A percentile compares a stretch with the other conserved stretches of the same genome.
Evolutionary conservation across 2,329 filamentous ascomycete genomes (phyloP).

Genomic region (Bisporella sp.): DNA sequence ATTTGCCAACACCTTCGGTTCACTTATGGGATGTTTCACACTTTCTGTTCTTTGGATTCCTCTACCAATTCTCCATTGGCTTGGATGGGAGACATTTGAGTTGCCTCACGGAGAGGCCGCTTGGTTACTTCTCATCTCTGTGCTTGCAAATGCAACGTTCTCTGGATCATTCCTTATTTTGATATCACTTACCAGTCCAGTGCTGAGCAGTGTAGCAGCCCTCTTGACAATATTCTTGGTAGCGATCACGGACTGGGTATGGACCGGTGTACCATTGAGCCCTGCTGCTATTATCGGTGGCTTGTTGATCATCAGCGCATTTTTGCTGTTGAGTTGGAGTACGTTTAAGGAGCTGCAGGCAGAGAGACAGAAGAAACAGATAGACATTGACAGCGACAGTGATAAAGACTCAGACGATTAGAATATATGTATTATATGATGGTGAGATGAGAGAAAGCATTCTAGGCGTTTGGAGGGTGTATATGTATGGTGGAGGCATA

Average conservation of each 20-base stretch:
- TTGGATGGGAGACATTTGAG: conserved; percentile 75
- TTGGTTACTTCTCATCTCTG: conserved; percentile 71
- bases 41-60: conserved; percentile 87
- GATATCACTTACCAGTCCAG: conserved; percentile 87
- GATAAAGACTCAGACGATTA: conserved; percentile 27
- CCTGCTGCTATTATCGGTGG: conserved; percentile 75
- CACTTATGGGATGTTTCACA: conserved; percentile 81
- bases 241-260: conserved; percentile 80
- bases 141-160: conserved; percentile 84
- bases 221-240: conserved; percentile 96
- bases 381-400: conserved; percentile 35
- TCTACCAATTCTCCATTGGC: conserved; percentile 72
- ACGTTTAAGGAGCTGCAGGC: conserved; percentile 92
- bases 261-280: conserved; percentile 71
- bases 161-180: conserved; percentile 89
- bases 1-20: conserved; percentile 90
- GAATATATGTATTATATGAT: not conserved
- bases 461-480: not conserved
- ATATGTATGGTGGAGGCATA: not conserved
- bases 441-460: not conserved
- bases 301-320: conserved; percentile 78
- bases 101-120: conserved; percentile 72
- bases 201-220: conserved; percentile 85
- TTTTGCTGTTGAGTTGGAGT: conserved; percentile 80
- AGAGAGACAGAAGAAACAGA: conserved; percentile 56